Conservation (phyloP, 495 filamentous ascomycete genomes). For the Penicillium atrosanguineum region DNA sequence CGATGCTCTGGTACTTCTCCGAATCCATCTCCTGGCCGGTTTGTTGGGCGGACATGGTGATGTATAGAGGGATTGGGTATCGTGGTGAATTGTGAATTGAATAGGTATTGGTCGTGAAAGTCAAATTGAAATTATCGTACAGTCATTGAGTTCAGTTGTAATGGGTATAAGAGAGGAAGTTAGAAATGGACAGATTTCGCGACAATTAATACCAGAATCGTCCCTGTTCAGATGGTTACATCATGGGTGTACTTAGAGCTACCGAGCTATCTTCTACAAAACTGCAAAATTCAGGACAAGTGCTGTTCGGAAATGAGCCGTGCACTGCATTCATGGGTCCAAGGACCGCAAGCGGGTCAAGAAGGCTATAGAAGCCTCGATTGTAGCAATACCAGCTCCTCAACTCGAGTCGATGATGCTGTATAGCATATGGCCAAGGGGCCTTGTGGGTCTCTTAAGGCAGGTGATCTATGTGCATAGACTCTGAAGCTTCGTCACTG, state of each 20-base stretch:
- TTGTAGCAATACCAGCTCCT: conserved; percentile 8
- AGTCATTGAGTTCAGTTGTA: conserved; percentile 20
- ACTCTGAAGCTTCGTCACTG: conserved; percentile 11
- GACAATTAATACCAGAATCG: conserved; percentile 15
- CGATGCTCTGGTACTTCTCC: conserved; percentile 16
- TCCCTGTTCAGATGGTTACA: conserved; percentile 15
- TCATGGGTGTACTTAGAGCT: conserved; percentile 17
- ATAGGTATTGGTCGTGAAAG: conserved; percentile 9
- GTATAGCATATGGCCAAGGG: not conserved
- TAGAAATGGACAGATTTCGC: not conserved
- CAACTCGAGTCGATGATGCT: conserved; percentile 29
- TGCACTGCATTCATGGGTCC: conserved; percentile 3
- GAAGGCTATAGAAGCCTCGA: conserved; percentile 2
- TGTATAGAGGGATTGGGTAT: not conserved
- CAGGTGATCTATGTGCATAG: conserved; percentile 14
- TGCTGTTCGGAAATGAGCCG: not conserved
- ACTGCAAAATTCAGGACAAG: not conserved
- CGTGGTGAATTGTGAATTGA: not conserved
- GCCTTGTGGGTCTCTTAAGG: conserved; percentile 11
- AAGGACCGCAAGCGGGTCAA: conserved; percentile 13
- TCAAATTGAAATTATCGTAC: conserved; percentile 11
- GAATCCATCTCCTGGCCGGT: conserved; percentile 3
- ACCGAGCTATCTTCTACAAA: not conserved
- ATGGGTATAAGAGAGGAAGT: conserved; percentile 1
- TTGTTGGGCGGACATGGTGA: conserved; percentile 22